These are phyloP conservation scores for Suillus variegatus DNA, from an alignment of 768 basidiomycete species.

Conservation along the genomic window DNA sequence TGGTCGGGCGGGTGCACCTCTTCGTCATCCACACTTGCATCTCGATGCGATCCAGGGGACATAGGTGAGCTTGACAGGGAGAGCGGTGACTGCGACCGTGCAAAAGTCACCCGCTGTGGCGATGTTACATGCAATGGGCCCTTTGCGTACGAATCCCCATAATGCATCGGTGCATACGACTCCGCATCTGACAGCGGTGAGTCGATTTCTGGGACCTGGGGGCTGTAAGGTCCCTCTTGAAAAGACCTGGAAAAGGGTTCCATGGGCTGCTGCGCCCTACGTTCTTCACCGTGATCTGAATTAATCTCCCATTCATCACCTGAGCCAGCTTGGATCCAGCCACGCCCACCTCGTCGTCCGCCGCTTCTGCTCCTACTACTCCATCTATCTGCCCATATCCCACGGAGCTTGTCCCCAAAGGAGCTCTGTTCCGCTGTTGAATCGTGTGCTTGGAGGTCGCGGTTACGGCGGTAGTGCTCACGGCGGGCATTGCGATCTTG, in stretches of 20 bases:
- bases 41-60: conserved; percentile 25
- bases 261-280: background rate
- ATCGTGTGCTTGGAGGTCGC: conserved; percentile 26
- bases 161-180: conserved; percentile 13
- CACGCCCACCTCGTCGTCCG: conserved; percentile 33
- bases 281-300: conserved; percentile 20
- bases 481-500: conserved; percentile 39
- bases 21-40: conserved; percentile 15
- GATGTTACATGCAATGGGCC: conserved; percentile 13
- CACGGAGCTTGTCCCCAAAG: conserved; percentile 29
- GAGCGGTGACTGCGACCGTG: conserved; percentile 32
- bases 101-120: conserved; percentile 11
- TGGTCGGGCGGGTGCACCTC: conserved; percentile 12
- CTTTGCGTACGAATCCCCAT: conserved; percentile 24
- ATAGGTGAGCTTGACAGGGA: conserved; percentile 13
- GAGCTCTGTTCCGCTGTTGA: conserved; percentile 22
- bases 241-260: conserved; percentile 8
- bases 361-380: conserved; percentile 25
- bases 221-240: background rate
- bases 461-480: conserved; percentile 30
- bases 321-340: conserved; percentile 54
- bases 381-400: conserved; percentile 14
- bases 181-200: conserved; percentile 29
- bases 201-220: conserved; percentile 19
- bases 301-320: conserved; percentile 49